Conservation (phyloP, 1,139 yeast species). For the Sugiyamaella novakii region DNA sequence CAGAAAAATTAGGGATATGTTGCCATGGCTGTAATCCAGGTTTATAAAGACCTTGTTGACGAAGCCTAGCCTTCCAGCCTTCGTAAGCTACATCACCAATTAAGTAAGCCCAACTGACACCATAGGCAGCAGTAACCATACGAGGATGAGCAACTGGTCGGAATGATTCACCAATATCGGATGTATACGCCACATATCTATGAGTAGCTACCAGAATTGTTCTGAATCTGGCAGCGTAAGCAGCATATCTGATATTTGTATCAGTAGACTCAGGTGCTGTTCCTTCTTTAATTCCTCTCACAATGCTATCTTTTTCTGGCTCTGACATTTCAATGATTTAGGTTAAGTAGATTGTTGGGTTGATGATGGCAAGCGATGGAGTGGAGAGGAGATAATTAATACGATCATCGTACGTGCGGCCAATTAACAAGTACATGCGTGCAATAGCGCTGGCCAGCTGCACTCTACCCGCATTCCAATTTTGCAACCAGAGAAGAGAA, state of each 20-base stretch:
- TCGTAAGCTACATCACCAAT: slow-evolving; percentile 78
- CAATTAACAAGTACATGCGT: too few relatives aligned
- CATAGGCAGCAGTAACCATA: slow-evolving; percentile 67
- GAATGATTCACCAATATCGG: slow-evolving; percentile 88
- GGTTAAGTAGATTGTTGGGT: background rate
- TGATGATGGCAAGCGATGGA: background rate
- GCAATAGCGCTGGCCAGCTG: too few relatives aligned
- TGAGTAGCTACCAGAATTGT: slow-evolving; percentile 67
- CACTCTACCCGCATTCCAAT: too few relatives aligned
- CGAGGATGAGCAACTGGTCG: slow-evolving; percentile 79
- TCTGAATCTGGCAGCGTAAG: slow-evolving; percentile 73
- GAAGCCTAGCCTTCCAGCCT: slow-evolving; percentile 73
- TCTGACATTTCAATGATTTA: background rate
- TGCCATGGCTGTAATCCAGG: slow-evolving; percentile 75
- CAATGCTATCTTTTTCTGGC: slow-evolving; percentile 11
- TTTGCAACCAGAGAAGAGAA: too few relatives aligned
- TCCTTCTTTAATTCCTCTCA: slow-evolving; percentile 21
- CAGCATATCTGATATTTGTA: slow-evolving; percentile 69
- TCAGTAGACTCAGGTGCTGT: slow-evolving; percentile 49
- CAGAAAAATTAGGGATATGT: slow-evolving; percentile 43
- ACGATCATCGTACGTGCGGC: too few relatives aligned
- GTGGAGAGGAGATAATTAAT: too few relatives aligned
- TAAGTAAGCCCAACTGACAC: slow-evolving; percentile 74
- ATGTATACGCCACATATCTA: slow-evolving; percentile 82
- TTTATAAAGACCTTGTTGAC: slow-evolving; percentile 63